Conservation (phyloP, 352 stramenopile species). For the Aphanomyces invadans region DNA sequence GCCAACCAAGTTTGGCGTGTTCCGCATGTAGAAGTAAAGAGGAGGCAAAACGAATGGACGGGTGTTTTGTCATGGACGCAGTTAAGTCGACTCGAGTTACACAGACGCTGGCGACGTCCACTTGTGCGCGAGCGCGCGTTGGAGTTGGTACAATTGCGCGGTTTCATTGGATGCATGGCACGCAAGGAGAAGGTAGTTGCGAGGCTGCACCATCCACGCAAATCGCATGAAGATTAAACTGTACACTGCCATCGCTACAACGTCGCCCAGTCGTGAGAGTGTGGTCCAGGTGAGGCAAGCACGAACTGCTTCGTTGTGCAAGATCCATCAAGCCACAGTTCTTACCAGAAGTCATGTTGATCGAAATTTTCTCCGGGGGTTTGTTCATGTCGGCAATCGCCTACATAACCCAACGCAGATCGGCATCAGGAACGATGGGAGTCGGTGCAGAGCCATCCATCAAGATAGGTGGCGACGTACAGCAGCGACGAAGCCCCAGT, state of each 20-base stretch:
- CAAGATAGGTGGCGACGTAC: too few relatives aligned
- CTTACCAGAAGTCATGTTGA: constrained; percentile 80
- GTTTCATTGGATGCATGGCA: constrained; percentile 79
- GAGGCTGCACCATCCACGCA: constrained; percentile 80
- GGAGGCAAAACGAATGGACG: background rate
- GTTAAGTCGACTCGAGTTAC: too few relatives aligned
- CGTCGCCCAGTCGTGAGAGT: constrained; percentile 4
- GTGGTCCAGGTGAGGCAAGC: too few relatives aligned
- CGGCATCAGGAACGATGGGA: too few relatives aligned
- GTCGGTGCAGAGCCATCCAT: too few relatives aligned
- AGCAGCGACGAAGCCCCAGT: constrained; percentile 83
- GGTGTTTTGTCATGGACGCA: background rate
- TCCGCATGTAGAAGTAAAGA: constrained; percentile 85
- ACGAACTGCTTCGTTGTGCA: too few relatives aligned
- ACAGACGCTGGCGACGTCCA: constrained; percentile 11
- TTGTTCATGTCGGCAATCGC: constrained; percentile 78
- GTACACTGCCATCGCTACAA: constrained; percentile 68
- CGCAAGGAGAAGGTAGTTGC: constrained; percentile 78
- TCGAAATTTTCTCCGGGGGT: constrained; percentile 71
- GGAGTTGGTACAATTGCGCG: constrained; percentile 76
- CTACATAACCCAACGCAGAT: constrained; percentile 34
- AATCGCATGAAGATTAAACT: constrained; percentile 86
- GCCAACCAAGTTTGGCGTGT: constrained; percentile 93
- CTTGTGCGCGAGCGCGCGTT: constrained; percentile 41
- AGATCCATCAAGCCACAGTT: too few relatives aligned